These are phyloP conservation scores for Trametes hirsuta DNA, from an alignment of 1,284 basidiomycete genomes.

Conservation along the genomic window DNA sequence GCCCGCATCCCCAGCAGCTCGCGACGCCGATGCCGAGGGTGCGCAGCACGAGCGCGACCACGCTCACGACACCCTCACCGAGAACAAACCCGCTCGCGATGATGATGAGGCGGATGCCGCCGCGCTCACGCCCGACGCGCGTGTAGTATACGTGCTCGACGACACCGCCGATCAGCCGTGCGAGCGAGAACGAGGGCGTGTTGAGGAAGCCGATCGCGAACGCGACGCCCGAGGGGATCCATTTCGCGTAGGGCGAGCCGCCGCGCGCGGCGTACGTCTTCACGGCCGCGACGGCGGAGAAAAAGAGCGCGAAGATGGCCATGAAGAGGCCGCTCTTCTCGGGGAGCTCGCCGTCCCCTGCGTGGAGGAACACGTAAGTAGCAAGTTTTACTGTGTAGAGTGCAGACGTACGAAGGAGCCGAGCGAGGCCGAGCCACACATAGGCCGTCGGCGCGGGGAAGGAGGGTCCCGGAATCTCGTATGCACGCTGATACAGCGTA, in stretches of 20 bases:
- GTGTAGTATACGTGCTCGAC: conserved; percentile 73
- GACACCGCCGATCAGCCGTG: conserved; percentile 87
- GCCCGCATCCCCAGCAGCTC: conserved; percentile 86
- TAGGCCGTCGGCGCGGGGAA: conserved; percentile 96
- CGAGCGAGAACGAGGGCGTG: conserved; percentile 93
- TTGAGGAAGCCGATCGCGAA: conserved; percentile 94
- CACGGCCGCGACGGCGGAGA: conserved; percentile 65
- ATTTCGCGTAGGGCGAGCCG: conserved; percentile 57
- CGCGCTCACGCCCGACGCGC: conserved; percentile 45
- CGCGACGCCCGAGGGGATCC: conserved; percentile 89
- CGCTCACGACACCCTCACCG: conserved; percentile 90
- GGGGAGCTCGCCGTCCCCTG: conserved; percentile 84
- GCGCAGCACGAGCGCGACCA: conserved; percentile 77
- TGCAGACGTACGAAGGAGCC: conserved; percentile 72
- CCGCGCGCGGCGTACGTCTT: conserved; percentile 64
- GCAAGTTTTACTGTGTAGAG: not conserved
- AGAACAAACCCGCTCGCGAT: conserved; percentile 95
- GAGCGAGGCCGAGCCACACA: conserved; percentile 89
- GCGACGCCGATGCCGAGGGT: conserved; percentile 74
- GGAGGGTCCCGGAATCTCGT: conserved; percentile 84
- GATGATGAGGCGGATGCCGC: conserved; percentile 81
- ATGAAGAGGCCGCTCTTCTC: conserved; percentile 81
- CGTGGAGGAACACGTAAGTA: conserved; percentile 14
- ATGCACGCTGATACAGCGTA: conserved; percentile 85
- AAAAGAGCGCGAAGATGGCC: conserved; percentile 74